phyloP scores from a whole-genome alignment of 805 yeast species.

The Metschnikowia corniflorae region DNA sequence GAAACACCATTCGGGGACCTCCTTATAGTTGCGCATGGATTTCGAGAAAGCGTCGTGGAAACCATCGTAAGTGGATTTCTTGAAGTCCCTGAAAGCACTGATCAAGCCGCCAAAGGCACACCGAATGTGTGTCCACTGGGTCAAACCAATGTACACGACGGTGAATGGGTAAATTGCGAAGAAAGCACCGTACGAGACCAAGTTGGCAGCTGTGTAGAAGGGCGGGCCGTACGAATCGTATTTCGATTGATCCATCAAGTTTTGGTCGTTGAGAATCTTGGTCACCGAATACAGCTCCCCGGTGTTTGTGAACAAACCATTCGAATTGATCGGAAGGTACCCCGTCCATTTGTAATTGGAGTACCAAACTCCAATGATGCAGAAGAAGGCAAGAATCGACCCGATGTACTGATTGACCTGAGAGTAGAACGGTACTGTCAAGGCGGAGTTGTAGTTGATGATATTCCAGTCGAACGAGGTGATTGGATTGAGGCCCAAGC shows the following conservation, averaged over 20 bases:
- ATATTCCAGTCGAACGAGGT: slow-evolving; percentile 33
- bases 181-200: slow-evolving; percentile 23
- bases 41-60: slow-evolving; percentile 31
- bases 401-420: slow-evolving; percentile 26
- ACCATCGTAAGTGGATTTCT: slow-evolving; percentile 27
- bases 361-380: slow-evolving; percentile 27
- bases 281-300: slow-evolving; percentile 23
- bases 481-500: slow-evolving; percentile 31
- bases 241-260: slow-evolving; percentile 16
- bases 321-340: slow-evolving; percentile 25
- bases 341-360: slow-evolving; percentile 29
- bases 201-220: slow-evolving; percentile 22
- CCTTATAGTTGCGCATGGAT: slow-evolving; percentile 31
- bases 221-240: slow-evolving; percentile 22
- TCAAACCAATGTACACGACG: slow-evolving; percentile 19
- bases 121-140: slow-evolving; percentile 15
- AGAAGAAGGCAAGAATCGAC: slow-evolving; percentile 20
- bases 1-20: slow-evolving; percentile 34
- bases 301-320: slow-evolving; percentile 23
- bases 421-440: slow-evolving; percentile 33
- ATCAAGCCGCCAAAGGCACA: slow-evolving; percentile 14
- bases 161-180: slow-evolving; percentile 26
- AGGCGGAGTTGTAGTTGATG: slow-evolving; percentile 21
- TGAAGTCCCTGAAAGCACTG: slow-evolving; percentile 17
- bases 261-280: slow-evolving; percentile 12